phyloP scores from a whole-genome alignment of 768 basidiomycete species.

The Termitomyces sp. region DNA sequence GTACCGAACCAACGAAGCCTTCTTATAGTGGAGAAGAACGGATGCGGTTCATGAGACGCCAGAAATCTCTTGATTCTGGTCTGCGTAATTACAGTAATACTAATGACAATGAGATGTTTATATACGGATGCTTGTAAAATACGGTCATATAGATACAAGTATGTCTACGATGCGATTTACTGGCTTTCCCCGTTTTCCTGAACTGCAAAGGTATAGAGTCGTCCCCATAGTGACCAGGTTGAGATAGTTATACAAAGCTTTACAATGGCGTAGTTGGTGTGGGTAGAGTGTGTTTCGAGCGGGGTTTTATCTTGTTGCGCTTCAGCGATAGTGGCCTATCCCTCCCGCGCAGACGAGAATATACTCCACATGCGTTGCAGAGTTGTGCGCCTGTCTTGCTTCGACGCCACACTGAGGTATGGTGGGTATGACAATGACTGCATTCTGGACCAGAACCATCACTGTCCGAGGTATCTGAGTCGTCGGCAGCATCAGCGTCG shows the following conservation, averaged over 20 bases:
- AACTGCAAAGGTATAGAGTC: neutral
- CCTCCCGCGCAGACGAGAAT: slow-evolving; percentile 44
- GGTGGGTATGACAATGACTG: slow-evolving; percentile 48
- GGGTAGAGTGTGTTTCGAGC: slow-evolving; percentile 40
- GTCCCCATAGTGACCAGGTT: neutral
- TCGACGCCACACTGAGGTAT: slow-evolving; percentile 50
- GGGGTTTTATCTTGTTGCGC: slow-evolving; percentile 48
- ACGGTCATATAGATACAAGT: neutral
- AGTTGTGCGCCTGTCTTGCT: slow-evolving; percentile 49
- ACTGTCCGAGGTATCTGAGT: slow-evolving; percentile 37
- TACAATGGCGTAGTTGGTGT: neutral
- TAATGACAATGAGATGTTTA: neutral
- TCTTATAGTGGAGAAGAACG: neutral
- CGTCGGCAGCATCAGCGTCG: slow-evolving; percentile 44
- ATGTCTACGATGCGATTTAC: neutral
- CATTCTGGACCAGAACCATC: slow-evolving; percentile 46
- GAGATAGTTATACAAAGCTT: neutral
- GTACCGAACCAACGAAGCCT: slow-evolving; percentile 4
- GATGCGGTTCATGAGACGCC: slow-evolving; percentile 1
- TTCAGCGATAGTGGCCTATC: slow-evolving; percentile 45
- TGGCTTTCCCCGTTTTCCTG: neutral
- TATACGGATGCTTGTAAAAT: neutral
- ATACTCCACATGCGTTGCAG: slow-evolving; percentile 53
- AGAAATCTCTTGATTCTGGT: slow-evolving; percentile 11
- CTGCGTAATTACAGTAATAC: neutral